Evolutionary conservation across 768 basidiomycete genomes (phyloP), one percentile per base, ranked within the genome.

Genomic region (Podaxis rugospora): DNA sequence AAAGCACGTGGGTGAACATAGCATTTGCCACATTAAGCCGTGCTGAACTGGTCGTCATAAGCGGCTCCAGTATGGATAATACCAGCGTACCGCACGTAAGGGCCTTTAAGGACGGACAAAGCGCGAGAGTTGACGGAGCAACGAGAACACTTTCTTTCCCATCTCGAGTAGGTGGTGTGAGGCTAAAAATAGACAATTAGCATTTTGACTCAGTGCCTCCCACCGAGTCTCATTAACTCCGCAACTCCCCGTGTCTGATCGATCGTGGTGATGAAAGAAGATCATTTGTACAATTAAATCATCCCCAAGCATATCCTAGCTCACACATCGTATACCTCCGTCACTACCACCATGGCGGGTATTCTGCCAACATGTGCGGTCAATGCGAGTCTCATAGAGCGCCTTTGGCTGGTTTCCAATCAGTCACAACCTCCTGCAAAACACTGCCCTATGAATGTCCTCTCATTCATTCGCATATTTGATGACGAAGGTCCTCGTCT

Each of bases 1-100:
- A 5, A 35, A n/a, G 42, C 59, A 46, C 59, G 59, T 60, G 59
- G 51, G 5, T 9, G 9, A n/a, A 23, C 51, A 60, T 60, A 53
- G 59, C 37, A 44, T 58, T 28, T 23, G 27, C 5, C 23, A 23
- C 37, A 23, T 35, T 44, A 14, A 27, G 25, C 10, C 21, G 23
- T 18, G 40, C 39, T 40, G 54, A 42, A 44, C n/a, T 28, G 2
- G 40, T 23, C 37, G 13, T 18, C 18, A 7, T 44, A 44, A 7
- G 47, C 25, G 47, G 21, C 21, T 23, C 18, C 10, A 21, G 21
- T 49, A 49, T 49, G 47, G 27, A 16, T 49, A 49, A 49, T 23
- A 23, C 47, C 10, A 25, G 23, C 18, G 23, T 49, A 27, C 47
- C 23, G 47, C 25, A 9, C 23, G 21, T 23, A 27, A 49, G 2